Percentiles rank a stretch among this genome's conserved stretches.
Conservation (phyloP, 805 yeast species). For the Saccharomycopsis fodiens region DNA sequence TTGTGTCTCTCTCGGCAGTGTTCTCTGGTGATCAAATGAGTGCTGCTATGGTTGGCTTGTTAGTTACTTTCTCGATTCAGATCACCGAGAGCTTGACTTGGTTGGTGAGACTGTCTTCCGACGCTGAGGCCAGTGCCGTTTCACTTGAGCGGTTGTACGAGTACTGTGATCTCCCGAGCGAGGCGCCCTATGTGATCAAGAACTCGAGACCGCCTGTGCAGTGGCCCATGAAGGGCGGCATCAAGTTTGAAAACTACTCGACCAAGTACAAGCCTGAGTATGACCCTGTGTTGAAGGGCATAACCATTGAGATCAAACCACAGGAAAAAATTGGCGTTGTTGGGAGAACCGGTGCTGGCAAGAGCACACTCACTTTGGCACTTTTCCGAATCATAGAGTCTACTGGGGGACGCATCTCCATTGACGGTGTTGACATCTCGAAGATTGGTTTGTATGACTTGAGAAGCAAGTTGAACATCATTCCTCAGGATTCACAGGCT, state of each 20-base stretch:
- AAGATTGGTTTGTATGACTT: conserved; percentile 45
- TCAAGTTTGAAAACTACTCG: conserved; percentile 44
- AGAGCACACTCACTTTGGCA: conserved; percentile 54
- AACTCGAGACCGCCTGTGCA: conserved; percentile 35
- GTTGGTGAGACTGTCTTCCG: conserved; percentile 55
- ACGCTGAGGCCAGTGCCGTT: conserved; percentile 55
- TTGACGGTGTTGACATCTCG: conserved; percentile 49
- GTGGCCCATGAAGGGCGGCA: conserved; percentile 52
- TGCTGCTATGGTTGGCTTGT: conserved; percentile 56
- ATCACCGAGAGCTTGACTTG: conserved; percentile 47
- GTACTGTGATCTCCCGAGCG: conserved; percentile 41
- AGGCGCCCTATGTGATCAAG: conserved; percentile 40
- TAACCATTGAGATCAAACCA: conserved; percentile 40
- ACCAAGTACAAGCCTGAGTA: conserved; percentile 51
- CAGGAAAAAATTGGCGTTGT: conserved; percentile 65
- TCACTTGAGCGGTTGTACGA: conserved; percentile 64
- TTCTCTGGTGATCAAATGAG: conserved; percentile 38
- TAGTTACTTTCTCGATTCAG: conserved; percentile 56
- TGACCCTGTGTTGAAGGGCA: conserved; percentile 49
- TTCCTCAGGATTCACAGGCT: conserved; percentile 65
- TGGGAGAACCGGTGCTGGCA: conserved; percentile 77
- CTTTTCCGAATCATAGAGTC: conserved; percentile 57
- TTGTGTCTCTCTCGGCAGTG: conserved; percentile 44
- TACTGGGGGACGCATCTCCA: conserved; percentile 41
- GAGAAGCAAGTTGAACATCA: conserved; percentile 50